Percentiles rank a stretch among this genome's conserved stretches.
These are phyloP conservation scores for Stellera chamaejasme DNA, from an alignment of 345 rosid species.

Conservation along the genomic window DNA sequence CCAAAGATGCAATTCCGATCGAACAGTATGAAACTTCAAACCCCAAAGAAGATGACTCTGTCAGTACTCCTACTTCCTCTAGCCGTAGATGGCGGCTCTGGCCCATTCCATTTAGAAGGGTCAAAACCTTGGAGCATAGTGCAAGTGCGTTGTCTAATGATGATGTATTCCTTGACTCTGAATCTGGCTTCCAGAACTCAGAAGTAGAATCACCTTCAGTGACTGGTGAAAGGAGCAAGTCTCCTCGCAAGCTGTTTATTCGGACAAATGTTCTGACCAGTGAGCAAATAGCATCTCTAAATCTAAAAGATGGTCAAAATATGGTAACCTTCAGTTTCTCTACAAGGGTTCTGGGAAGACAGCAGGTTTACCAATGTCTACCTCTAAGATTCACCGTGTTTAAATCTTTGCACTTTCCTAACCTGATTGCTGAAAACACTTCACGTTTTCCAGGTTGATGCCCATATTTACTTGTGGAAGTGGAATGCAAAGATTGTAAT, in stretches of 20 bases:
- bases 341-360: slow-evolving; percentile 81
- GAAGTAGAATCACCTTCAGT: slow-evolving; percentile 22
- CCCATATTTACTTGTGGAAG: slow-evolving; percentile 90
- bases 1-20: slow-evolving; percentile 54
- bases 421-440: slow-evolving; percentile 5
- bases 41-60: slow-evolving; percentile 32
- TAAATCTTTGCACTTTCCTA: neutral
- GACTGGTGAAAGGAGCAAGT: slow-evolving; percentile 25
- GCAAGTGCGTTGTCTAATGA: slow-evolving; percentile 58
- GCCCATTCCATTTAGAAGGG: slow-evolving; percentile 80
- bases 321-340: slow-evolving; percentile 77
- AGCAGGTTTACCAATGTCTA: slow-evolving; percentile 47
- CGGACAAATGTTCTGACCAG: slow-evolving; percentile 78
- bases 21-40: slow-evolving; percentile 35
- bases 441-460: slow-evolving; percentile 56
- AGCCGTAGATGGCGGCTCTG: slow-evolving; percentile 81
- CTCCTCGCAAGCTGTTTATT: slow-evolving; percentile 54
- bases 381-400: neutral
- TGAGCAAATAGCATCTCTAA: slow-evolving; percentile 83
- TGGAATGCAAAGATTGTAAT: slow-evolving; percentile 90
- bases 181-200: slow-evolving; percentile 40
- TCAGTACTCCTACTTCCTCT: slow-evolving; percentile 35
- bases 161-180: slow-evolving; percentile 72
- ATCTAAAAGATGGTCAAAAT: slow-evolving; percentile 90
- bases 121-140: slow-evolving; percentile 61